phyloP scores from a whole-genome alignment of 441 rosid species.

The Kokia cookei region DNA sequence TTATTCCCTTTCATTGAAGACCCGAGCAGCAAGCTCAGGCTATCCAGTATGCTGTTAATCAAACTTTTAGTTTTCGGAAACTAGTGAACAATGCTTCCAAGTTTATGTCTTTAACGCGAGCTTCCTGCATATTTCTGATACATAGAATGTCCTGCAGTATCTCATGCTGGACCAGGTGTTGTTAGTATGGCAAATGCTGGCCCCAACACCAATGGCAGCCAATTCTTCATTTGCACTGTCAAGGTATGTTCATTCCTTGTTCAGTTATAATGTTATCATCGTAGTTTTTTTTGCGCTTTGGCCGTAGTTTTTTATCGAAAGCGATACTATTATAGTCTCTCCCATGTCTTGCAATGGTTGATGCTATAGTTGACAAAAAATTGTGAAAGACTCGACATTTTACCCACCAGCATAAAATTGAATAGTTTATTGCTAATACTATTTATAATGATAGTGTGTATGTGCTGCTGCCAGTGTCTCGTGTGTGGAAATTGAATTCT shows the following conservation, averaged over 20 bases:
- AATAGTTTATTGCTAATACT: not conserved
- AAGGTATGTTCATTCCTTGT: slow-evolving; percentile 42
- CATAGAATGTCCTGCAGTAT: slow-evolving; percentile 47
- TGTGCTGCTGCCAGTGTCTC: not conserved
- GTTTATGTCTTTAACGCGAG: not conserved
- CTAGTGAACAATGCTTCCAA: not conserved
- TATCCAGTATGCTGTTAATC: not conserved
- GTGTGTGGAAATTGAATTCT: not conserved
- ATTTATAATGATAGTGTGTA: not conserved
- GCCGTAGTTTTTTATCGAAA: not conserved
- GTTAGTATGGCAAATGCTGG: slow-evolving; percentile 99
- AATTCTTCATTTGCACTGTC: slow-evolving; percentile 94
- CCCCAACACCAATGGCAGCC: slow-evolving; percentile 97
- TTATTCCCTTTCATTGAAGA: not conserved
- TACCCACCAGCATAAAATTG: not conserved
- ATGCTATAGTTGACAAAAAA: not conserved
- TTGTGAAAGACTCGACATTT: not conserved
- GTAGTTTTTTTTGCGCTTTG: not conserved
- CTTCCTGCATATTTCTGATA: slow-evolving; percentile 6
- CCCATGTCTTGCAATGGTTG: not conserved
- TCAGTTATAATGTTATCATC: not conserved
- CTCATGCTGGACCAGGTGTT: slow-evolving; percentile 89
- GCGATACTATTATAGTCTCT: not conserved
- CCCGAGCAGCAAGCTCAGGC: not conserved
- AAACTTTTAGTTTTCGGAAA: not conserved